Conservation (phyloP, 768 basidiomycete species). For the Cubamyces lactineus region DNA sequence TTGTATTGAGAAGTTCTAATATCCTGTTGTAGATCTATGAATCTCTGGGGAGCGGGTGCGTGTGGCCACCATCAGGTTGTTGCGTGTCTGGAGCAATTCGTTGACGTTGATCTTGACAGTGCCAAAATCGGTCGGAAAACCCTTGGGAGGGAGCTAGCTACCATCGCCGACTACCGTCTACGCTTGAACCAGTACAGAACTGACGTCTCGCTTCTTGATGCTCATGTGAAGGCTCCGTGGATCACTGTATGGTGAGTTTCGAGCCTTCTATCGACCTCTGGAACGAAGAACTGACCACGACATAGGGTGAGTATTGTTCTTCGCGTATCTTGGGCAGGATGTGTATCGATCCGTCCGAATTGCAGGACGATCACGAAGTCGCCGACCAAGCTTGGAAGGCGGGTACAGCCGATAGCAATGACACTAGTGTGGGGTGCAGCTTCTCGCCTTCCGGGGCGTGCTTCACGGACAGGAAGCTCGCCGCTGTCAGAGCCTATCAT, state of each 20-base stretch:
- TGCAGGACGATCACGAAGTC: conserved; percentile 57
- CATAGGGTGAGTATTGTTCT: no score
- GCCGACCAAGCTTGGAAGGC: conserved; percentile 62
- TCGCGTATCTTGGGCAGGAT: no score
- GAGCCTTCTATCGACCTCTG: neutral
- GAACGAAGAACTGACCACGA: no score
- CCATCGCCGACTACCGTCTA: conserved; percentile 57
- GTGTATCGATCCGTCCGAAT: neutral
- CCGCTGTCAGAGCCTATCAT: conserved; percentile 60
- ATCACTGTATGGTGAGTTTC: conserved; percentile 53
- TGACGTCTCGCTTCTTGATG: conserved; percentile 49
- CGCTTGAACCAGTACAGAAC: conserved; percentile 56
- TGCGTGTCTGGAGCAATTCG: neutral
- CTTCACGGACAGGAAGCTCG: conserved; percentile 62
- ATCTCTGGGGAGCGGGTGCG: conserved; percentile 41
- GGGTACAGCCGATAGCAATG: conserved; percentile 58
- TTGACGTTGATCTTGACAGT: conserved; percentile 29
- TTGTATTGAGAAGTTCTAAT: neutral
- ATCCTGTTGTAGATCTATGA: conserved; percentile 48
- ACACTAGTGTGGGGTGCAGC: conserved; percentile 50
- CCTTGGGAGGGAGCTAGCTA: conserved; percentile 57
- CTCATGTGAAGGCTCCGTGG: conserved; percentile 57
- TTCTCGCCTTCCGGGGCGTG: conserved; percentile 58
- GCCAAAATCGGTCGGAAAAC: conserved; percentile 52
- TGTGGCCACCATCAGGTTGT: neutral